These are phyloP conservation scores for Exophiala xenobiotica DNA, from an alignment of 2,329 filamentous ascomycete species.

Conservation along the genomic window DNA sequence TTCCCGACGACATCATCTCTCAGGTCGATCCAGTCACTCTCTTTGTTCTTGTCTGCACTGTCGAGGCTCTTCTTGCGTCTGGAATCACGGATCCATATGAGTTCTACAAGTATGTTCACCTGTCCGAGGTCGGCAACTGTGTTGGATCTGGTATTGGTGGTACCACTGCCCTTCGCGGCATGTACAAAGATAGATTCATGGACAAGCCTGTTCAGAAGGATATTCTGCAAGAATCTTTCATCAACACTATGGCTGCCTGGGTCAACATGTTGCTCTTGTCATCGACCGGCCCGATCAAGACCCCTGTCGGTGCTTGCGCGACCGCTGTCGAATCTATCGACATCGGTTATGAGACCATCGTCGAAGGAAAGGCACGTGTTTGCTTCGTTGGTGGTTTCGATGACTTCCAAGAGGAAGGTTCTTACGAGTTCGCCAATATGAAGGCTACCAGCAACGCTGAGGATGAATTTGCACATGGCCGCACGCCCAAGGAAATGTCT, in stretches of 20 bases:
- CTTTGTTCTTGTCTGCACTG: constrained; percentile 90
- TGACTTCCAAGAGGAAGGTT: constrained; percentile 98
- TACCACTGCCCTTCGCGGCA: constrained; percentile 84
- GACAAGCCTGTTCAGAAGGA: constrained; percentile 98
- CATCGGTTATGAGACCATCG: constrained; percentile 96
- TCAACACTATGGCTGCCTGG: constrained; percentile 99
- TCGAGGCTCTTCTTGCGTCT: constrained; percentile 83
- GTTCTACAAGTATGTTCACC: constrained; percentile 99
- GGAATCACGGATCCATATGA: constrained; percentile 99
- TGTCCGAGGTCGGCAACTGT: constrained; percentile 97
- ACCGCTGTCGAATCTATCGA: constrained; percentile 97
- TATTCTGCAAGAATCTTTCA: constrained; percentile 98
- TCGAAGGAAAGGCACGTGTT: constrained; percentile 95
- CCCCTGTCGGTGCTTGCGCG: constrained; percentile 93
- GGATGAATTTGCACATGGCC: constrained; percentile 91
- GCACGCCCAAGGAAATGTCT: constrained; percentile 96
- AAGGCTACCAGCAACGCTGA: constrained; percentile 98
- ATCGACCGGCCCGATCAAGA: constrained; percentile 97
- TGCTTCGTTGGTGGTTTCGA: constrained; percentile 99
- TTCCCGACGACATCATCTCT: constrained; percentile 95
- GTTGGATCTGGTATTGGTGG: constrained; percentile 98
- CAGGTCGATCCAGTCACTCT: constrained; percentile 97
- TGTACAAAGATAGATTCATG: constrained; percentile 97
- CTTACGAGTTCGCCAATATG: constrained; percentile 99
- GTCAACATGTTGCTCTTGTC: constrained; percentile 98